Percentiles rank a stretch among this genome's conserved stretches.
Evolutionary conservation across 805 yeast genomes (phyloP).

Genomic region (Candida maris): DNA sequence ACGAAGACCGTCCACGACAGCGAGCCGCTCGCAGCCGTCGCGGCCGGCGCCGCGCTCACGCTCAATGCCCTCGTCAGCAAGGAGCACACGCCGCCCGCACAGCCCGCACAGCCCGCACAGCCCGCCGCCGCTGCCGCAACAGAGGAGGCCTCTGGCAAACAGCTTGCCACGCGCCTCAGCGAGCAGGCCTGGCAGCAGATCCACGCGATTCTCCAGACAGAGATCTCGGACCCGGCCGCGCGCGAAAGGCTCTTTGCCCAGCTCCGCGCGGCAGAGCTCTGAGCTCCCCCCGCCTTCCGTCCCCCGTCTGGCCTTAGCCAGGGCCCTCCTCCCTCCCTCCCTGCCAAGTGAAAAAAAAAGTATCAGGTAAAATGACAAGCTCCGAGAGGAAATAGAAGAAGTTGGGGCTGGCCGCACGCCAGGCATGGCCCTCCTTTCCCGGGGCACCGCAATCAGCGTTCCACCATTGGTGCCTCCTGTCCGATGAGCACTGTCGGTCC

Average conservation of each 20-base stretch:
- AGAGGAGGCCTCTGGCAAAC: conserved; percentile 1
- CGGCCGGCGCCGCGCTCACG: conserved; percentile 22
- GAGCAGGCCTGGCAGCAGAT: conserved; percentile 36
- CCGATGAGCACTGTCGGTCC: background rate
- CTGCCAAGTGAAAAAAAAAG: too few species aligned
- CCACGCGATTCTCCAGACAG: conserved; percentile 30
- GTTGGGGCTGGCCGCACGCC: too few species aligned
- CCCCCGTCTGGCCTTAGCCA: too few species aligned
- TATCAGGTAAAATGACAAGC: too few species aligned
- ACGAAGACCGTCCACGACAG: conserved; percentile 50
- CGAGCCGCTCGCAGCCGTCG: conserved; percentile 25
- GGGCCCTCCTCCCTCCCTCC: too few species aligned
- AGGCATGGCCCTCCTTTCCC: too few species aligned
- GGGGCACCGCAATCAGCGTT: too few species aligned
- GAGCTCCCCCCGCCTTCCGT: too few species aligned
- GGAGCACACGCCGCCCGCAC: background rate
- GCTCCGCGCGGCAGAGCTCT: too few species aligned
- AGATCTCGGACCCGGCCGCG: conserved; percentile 20
- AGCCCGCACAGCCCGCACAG: conserved; percentile 3
- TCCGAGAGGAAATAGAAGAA: too few species aligned
- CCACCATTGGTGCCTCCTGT: background rate
- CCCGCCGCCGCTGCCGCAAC: background rate
- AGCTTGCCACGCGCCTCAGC: conserved; percentile 10
- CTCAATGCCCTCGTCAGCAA: conserved; percentile 34
- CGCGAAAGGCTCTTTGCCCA: conserved; percentile 15